These are phyloP conservation scores for Candida khao-thaluensis DNA, from an alignment of 805 yeast genomes.

Conservation along the genomic window DNA sequence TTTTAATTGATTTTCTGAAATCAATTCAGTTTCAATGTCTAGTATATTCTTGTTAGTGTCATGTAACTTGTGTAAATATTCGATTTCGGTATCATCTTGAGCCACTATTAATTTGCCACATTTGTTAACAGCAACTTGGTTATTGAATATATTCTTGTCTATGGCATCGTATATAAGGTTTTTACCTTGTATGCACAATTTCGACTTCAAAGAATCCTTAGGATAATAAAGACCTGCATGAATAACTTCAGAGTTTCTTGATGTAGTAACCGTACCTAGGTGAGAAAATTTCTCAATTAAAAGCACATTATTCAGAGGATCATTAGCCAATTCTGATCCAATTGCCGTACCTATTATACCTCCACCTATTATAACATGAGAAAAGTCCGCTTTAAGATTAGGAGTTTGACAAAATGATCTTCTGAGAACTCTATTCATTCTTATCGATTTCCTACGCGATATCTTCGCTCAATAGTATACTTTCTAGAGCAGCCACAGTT, in stretches of 20 bases:
- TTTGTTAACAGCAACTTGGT: slow-evolving; percentile 48
- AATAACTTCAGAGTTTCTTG: slow-evolving; percentile 90
- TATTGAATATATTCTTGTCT: slow-evolving; percentile 23
- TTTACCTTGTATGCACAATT: slow-evolving; percentile 75
- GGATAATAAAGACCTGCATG: slow-evolving; percentile 92
- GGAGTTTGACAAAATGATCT: slow-evolving; percentile 1
- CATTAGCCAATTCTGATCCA: slow-evolving; percentile 61
- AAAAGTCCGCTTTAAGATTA: slow-evolving; percentile 43
- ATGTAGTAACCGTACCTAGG: slow-evolving; percentile 77
- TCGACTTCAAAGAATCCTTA: slow-evolving; percentile 59
- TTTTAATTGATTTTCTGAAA: slow-evolving; percentile 46
- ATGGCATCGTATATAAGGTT: slow-evolving; percentile 58
- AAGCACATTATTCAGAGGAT: slow-evolving; percentile 50
- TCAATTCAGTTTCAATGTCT: slow-evolving; percentile 57
- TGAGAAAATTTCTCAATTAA: slow-evolving; percentile 66
- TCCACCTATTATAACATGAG: slow-evolving; percentile 78
- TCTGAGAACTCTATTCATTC: background rate
- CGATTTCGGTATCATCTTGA: slow-evolving; percentile 62
- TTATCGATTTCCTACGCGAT: slow-evolving; percentile 4
- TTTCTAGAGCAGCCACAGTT: too few species aligned
- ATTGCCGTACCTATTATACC: slow-evolving; percentile 84
- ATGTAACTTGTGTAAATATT: slow-evolving; percentile 55
- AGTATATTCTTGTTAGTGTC: slow-evolving; percentile 43
- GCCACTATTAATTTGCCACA: slow-evolving; percentile 92
- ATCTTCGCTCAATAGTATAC: too few species aligned